phyloP scores from a whole-genome alignment of 1,284 basidiomycete species.

The Irpex lacteus region DNA sequence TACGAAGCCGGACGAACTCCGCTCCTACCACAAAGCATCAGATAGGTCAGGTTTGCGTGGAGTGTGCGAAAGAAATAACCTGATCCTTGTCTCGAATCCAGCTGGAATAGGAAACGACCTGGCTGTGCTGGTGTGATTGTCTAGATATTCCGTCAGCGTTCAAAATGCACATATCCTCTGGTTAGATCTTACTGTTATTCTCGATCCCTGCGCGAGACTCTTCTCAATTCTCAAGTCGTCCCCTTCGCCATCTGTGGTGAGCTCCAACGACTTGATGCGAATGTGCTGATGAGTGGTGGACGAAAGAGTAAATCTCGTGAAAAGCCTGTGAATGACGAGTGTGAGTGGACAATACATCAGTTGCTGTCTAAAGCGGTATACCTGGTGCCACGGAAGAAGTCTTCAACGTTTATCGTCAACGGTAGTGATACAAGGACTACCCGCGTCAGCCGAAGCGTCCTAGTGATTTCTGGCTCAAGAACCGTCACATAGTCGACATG shows the following conservation, averaged over 20 bases:
- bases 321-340: constrained; percentile 45
- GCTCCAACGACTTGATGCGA: constrained; percentile 56
- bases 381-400: constrained; percentile 72
- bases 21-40: constrained; percentile 35
- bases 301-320: constrained; percentile 79
- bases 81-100: constrained; percentile 58
- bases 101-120: constrained; percentile 69
- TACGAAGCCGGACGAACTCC: constrained; percentile 60
- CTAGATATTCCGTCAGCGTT: constrained; percentile 34
- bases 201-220: constrained; percentile 37
- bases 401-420: constrained; percentile 80
- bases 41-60: neutral
- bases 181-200: constrained; percentile 25
- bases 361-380: constrained; percentile 6
- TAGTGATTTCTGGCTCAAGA: constrained; percentile 46
- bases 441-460: constrained; percentile 51
- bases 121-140: constrained; percentile 68
- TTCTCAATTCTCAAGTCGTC: constrained; percentile 50
- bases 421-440: constrained; percentile 66
- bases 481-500: constrained; percentile 61
- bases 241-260: constrained; percentile 42
- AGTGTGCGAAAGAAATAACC: constrained; percentile 38
- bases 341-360: constrained; percentile 6
- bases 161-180: neutral
- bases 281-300: constrained; percentile 70